Evolutionary conservation across 2,329 filamentous ascomycete species (phyloP), one percentile per base, ranked within the genome.

Genomic region (Colletotrichum orchidophilum): DNA sequence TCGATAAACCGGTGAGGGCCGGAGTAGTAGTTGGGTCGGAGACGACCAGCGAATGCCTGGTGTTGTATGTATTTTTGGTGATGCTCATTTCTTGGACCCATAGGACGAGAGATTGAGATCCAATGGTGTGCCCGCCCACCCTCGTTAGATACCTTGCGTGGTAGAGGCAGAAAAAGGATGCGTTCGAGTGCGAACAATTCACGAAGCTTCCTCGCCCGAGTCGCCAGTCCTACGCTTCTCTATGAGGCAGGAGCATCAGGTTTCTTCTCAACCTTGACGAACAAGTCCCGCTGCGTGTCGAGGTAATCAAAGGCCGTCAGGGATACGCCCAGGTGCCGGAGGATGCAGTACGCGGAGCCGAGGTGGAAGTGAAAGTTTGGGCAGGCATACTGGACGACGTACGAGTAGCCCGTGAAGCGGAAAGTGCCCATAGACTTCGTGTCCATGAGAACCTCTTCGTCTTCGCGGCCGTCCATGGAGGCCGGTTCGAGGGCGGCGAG

Each of bases 351-450:
- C 7, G 87, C 85, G 11, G 84, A 89, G 24, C 80, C 83, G 7
- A 87, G 72, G 75, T 92, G 90, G 77, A 92, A 92, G 78, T 84
- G 89, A 75, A 91, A 84, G 76, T 91, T 91, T 12, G 89, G 88
- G 21, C 90, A 75, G 1, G 79, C 82, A 75, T 83, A 86, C 2
- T 78, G 76, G 27, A 78, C 75, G 11, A 87, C 74, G 74, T 88
- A 90, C 0, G 78, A 75, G 66, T 81, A 74, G 0, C 79, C 84
- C 2, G 75, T 77, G 64, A 80, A 80, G 31, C 54, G 63, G 42
- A 74, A 79, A 49, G 66, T 74, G 6, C 77, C 78, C 64, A 76
- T 64, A 13, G 42, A 35, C 21, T 73, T 74, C 3, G 76, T 72
- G 65, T 76, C 73, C 73, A 80, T 74, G 15, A 73, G 53, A 15